Conservation (phyloP, 148 eudicot genomes). For the Spergularia marina region DNA sequence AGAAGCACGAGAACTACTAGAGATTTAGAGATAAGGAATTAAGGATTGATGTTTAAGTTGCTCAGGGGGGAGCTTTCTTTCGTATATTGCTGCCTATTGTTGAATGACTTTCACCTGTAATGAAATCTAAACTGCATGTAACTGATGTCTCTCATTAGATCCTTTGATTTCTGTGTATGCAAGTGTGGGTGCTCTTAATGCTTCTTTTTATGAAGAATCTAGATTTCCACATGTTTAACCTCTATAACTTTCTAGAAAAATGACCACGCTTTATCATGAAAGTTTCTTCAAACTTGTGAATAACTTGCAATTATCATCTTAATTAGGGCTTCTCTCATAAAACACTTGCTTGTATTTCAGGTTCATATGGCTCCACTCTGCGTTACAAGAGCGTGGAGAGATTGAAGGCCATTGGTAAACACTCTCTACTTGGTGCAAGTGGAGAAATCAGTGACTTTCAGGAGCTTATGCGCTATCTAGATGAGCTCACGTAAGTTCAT, state of each 20-base stretch:
- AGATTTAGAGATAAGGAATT: too few relatives aligned
- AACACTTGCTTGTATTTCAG: conserved; percentile 34
- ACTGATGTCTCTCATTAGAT: not conserved
- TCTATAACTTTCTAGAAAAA: not conserved
- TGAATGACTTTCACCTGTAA: not conserved
- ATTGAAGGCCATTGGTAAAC: conserved; percentile 80
- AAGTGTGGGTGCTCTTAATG: not conserved
- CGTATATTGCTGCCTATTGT: not conserved
- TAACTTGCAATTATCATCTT: not conserved
- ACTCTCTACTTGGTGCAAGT: conserved; percentile 90
- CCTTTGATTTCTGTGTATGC: not conserved
- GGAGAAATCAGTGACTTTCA: conserved; percentile 97
- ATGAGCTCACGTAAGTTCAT: conserved; percentile 77
- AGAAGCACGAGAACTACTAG: too few relatives aligned
- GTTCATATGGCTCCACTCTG: conserved; percentile 90
- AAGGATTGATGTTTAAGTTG: not conserved
- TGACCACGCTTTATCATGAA: not conserved
- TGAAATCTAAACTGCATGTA: not conserved
- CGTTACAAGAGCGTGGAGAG: conserved; percentile 96
- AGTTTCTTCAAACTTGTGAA: not conserved
- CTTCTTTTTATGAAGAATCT: not conserved
- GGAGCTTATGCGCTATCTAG: conserved; percentile 71
- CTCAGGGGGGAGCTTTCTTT: not conserved
- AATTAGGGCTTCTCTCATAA: not conserved
- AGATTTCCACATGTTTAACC: too few relatives aligned